Evolutionary conservation across 2,329 filamentous ascomycete genomes (phyloP).

Genomic region (Aspergillus quadrilineatus): DNA sequence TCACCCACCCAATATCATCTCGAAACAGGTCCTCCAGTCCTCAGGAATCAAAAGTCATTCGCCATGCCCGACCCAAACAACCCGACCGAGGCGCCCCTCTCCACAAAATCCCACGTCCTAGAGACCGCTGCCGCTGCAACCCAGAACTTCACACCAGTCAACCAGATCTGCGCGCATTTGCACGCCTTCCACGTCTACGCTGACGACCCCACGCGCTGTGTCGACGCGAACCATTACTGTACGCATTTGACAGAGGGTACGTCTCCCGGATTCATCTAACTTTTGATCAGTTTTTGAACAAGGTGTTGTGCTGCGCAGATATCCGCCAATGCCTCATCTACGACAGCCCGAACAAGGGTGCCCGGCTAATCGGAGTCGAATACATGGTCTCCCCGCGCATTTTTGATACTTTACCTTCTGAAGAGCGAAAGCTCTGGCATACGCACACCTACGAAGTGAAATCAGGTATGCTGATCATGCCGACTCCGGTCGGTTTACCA

Average conservation of each 20-base stretch:
- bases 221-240: constrained; percentile 85
- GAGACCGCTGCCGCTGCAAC: constrained; percentile 38
- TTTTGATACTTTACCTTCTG: constrained; percentile 62
- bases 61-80: constrained; percentile 3
- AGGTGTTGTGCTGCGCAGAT: constrained; percentile 45
- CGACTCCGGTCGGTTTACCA: constrained; percentile 42
- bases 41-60: no score
- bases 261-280: no score
- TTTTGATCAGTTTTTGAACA: no score
- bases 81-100: constrained; percentile 33
- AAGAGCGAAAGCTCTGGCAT: constrained; percentile 78
- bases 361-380: constrained; percentile 78
- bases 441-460: constrained; percentile 57
- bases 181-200: constrained; percentile 86
- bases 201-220: constrained; percentile 64
- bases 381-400: constrained; percentile 77
- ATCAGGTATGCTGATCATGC: constrained; percentile 46
- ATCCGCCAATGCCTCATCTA: constrained; percentile 84
- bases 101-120: constrained; percentile 38
- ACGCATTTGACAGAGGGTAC: constrained; percentile 63
- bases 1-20: no score
- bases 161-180: constrained; percentile 76
- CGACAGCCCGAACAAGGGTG: constrained; percentile 65
- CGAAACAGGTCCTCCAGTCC: no score
- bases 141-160: constrained; percentile 64